phyloP scores from a whole-genome alignment of 371 early-diverging fungal species.

The Mortierella sp. region DNA sequence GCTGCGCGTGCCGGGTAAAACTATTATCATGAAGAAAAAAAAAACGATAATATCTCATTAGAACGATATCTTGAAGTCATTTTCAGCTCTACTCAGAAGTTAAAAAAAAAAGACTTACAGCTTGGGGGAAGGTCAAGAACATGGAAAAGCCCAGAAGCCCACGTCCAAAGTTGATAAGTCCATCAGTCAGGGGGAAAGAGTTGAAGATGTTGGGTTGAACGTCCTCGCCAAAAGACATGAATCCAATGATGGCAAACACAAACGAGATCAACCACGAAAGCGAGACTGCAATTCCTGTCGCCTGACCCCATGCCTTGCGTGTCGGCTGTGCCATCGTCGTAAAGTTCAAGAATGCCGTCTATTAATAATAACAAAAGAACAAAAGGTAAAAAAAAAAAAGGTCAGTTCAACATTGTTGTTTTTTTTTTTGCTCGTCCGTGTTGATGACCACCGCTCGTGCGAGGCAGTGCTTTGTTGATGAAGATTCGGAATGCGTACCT shows the following conservation, averaged over 20 bases:
- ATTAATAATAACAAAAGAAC: not conserved
- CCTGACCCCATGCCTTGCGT: slow-evolving; percentile 61
- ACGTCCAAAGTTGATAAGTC: slow-evolving; percentile 67
- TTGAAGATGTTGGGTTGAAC: slow-evolving; percentile 70
- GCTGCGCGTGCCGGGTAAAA: slow-evolving; percentile 72
- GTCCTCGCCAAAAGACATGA: slow-evolving; percentile 68
- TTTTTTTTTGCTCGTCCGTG: not conserved
- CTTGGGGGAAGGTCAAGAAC: slow-evolving; percentile 63
- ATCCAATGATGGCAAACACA: slow-evolving; percentile 71
- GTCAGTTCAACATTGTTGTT: no score
- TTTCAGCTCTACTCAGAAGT: no score
- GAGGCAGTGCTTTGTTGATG: not conserved
- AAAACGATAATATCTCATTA: not conserved
- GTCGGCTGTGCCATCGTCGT: slow-evolving; percentile 64
- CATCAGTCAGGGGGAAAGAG: slow-evolving; percentile 68
- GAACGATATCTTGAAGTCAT: no score
- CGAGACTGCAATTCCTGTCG: slow-evolving; percentile 62
- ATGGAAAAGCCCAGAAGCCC: slow-evolving; percentile 68
- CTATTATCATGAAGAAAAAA: slow-evolving; percentile 7
- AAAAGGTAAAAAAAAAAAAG: not conserved
- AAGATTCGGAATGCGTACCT: slow-evolving; percentile 39
- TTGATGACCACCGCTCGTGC: not conserved
- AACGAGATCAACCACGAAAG: slow-evolving; percentile 69
- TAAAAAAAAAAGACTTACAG: slow-evolving; percentile 13
- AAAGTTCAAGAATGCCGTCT: slow-evolving; percentile 66